phyloP scores from a whole-genome alignment of 2,329 filamentous ascomycete species.

The Daldinia sp. region DNA sequence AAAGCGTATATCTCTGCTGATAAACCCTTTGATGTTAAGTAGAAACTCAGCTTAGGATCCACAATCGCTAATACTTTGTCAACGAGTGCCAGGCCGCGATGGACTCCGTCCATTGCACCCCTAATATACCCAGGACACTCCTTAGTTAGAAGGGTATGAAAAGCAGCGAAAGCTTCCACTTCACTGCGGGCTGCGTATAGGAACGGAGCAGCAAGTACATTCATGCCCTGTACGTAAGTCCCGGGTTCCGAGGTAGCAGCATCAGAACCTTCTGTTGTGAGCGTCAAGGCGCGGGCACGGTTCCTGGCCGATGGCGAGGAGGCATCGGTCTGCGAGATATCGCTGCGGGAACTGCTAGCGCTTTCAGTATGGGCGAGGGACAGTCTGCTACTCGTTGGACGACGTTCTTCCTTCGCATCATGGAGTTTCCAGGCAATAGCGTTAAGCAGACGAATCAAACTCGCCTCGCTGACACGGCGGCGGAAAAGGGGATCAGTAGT shows the following conservation, averaged over 20 bases:
- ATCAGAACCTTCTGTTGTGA: slow-evolving; percentile 74
- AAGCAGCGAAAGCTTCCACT: slow-evolving; percentile 92
- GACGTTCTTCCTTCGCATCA: slow-evolving; percentile 73
- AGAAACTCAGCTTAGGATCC: slow-evolving; percentile 85
- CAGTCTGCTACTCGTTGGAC: slow-evolving; percentile 49
- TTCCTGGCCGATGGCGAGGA: slow-evolving; percentile 60
- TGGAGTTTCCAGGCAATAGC: slow-evolving; percentile 94
- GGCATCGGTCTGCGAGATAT: slow-evolving; percentile 55
- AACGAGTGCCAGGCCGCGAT: slow-evolving; percentile 89
- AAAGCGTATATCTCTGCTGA: slow-evolving; percentile 97
- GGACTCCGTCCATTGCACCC: slow-evolving; percentile 96
- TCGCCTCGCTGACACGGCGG: slow-evolving; percentile 93
- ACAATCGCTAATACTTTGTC: slow-evolving; percentile 93
- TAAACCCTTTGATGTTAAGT: slow-evolving; percentile 87
- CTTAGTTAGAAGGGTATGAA: slow-evolving; percentile 85
- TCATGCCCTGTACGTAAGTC: slow-evolving; percentile 98
- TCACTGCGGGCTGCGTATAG: slow-evolving; percentile 95
- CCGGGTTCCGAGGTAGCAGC: slow-evolving; percentile 74
- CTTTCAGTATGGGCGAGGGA: slow-evolving; percentile 51
- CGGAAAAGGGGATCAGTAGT: slow-evolving; percentile 98
- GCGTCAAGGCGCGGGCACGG: slow-evolving; percentile 67
- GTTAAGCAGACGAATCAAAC: slow-evolving; percentile 92
- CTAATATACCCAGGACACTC: slow-evolving; percentile 95
- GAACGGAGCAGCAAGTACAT: slow-evolving; percentile 95
- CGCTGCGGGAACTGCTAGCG: slow-evolving; percentile 55